Evolutionary conservation across 176 grass and related monocot genomes (phyloP).

Genomic region (Triticum timopheevii): DNA sequence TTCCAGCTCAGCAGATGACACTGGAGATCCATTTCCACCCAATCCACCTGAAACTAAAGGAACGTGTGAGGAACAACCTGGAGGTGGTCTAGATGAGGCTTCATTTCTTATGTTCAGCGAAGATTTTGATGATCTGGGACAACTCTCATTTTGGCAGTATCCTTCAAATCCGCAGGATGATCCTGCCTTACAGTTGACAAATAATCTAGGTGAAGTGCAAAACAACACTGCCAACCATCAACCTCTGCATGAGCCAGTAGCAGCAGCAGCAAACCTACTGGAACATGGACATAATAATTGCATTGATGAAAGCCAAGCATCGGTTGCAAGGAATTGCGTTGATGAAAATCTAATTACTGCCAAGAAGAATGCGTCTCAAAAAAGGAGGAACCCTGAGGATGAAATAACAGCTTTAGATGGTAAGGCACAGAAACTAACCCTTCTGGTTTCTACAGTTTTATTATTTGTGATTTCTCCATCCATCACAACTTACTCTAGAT

Average conservation of each 20-base stretch:
- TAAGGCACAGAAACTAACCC: not conserved
- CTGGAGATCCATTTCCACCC: conserved; percentile 11
- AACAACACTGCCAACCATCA: conserved; percentile 26
- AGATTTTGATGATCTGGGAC: conserved; percentile 47
- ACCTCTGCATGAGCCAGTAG: conserved; percentile 16
- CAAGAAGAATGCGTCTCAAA: not conserved
- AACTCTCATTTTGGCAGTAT: conserved; percentile 56
- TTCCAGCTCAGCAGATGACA: conserved; percentile 13
- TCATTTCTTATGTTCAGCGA: conserved; percentile 42
- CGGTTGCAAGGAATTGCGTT: conserved; percentile 7
- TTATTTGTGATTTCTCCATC: conserved; percentile 6
- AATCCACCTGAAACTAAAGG: conserved; percentile 34
- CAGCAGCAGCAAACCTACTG: conserved; percentile 19
- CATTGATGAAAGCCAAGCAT: conserved; percentile 31
- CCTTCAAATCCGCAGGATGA: conserved; percentile 34
- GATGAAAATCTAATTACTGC: conserved; percentile 17
- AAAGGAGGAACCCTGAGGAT: conserved; percentile 35
- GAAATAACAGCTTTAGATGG: conserved; percentile 24
- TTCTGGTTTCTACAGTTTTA: conserved; percentile 8
- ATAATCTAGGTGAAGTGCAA: conserved; percentile 42
- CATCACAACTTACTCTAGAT: not conserved
- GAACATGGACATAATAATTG: conserved; percentile 40
- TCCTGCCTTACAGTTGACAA: not conserved
- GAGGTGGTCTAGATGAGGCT: conserved; percentile 14
- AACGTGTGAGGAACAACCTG: conserved; percentile 44